Percentiles rank a stretch among this genome's conserved stretches.
These are phyloP conservation scores for Dalechampia spathulata DNA, from an alignment of 441 rosid species.

Conservation along the genomic window DNA sequence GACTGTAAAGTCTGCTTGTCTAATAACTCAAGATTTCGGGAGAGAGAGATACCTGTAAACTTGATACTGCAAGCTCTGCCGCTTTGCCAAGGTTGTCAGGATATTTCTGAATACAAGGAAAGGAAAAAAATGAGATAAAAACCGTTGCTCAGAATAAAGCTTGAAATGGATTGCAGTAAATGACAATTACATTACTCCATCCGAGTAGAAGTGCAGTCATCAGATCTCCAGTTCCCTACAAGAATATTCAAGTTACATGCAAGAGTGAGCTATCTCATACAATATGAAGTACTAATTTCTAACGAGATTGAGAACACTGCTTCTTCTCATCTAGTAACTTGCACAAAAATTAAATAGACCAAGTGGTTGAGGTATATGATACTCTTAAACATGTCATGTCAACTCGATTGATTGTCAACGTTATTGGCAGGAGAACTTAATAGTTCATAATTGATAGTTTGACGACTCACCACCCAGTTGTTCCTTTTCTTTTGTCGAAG, in stretches of 20 bases:
- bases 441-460: too few relatives aligned
- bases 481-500: background rate
- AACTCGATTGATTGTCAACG: background rate
- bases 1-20: background rate
- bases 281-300: background rate
- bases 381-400: background rate
- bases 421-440: too few relatives aligned
- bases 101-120: constrained; percentile 56
- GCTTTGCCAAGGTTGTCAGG: constrained; percentile 72
- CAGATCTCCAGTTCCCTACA: constrained; percentile 98
- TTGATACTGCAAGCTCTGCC: constrained; percentile 98
- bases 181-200: constrained; percentile 84
- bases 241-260: constrained; percentile 1
- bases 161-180: background rate
- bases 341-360: too few relatives aligned
- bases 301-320: too few relatives aligned
- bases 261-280: background rate
- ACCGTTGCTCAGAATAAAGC: background rate
- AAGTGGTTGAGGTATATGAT: background rate
- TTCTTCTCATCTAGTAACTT: background rate
- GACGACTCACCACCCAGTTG: background rate
- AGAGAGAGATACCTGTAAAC: constrained; percentile 66
- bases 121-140: constrained; percentile 10
- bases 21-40: background rate
- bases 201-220: constrained; percentile 97